A percentile compares a stretch with the other conserved stretches of the same genome.
These are phyloP conservation scores for Eucalyptus caleyi DNA, from an alignment of 345 rosid species.

Conservation along the genomic window DNA sequence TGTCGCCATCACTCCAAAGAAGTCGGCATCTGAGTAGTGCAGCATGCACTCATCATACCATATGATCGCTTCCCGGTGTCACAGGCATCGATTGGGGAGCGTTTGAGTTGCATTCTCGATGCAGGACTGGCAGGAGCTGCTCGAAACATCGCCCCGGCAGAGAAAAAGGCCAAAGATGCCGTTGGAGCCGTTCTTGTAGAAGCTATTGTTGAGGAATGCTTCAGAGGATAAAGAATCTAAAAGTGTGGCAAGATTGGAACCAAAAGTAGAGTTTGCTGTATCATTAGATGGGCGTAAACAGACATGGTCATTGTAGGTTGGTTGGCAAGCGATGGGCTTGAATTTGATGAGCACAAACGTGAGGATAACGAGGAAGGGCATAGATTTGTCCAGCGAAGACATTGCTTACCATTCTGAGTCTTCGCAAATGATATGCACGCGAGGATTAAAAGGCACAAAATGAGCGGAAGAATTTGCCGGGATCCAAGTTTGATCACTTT, in stretches of 20 bases:
- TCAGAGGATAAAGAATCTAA: neutral
- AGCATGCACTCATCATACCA: neutral
- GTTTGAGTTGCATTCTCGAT: neutral
- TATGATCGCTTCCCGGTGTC: neutral
- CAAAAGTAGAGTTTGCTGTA: neutral
- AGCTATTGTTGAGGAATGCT: neutral
- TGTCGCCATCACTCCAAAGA: neutral
- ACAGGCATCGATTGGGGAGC: neutral
- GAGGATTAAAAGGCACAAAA: neutral
- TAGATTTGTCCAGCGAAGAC: neutral
- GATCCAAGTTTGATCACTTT: neutral
- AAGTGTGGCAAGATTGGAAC: neutral
- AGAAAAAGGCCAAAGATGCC: constrained; percentile 10
- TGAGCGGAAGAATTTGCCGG: neutral
- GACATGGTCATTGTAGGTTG: neutral
- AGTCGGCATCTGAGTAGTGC: neutral
- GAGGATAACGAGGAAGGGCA: neutral
- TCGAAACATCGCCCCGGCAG: constrained; percentile 19
- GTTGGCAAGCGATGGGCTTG: neutral
- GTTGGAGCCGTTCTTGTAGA: neutral
- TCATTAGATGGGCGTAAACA: neutral
- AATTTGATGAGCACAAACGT: neutral
- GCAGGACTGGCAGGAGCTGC: constrained; percentile 1
- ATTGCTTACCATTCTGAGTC: neutral
- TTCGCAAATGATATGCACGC: neutral